These are phyloP conservation scores for Trichoderma atrobrunneum DNA, from an alignment of 2,329 filamentous ascomycete species.

Conservation along the genomic window DNA sequence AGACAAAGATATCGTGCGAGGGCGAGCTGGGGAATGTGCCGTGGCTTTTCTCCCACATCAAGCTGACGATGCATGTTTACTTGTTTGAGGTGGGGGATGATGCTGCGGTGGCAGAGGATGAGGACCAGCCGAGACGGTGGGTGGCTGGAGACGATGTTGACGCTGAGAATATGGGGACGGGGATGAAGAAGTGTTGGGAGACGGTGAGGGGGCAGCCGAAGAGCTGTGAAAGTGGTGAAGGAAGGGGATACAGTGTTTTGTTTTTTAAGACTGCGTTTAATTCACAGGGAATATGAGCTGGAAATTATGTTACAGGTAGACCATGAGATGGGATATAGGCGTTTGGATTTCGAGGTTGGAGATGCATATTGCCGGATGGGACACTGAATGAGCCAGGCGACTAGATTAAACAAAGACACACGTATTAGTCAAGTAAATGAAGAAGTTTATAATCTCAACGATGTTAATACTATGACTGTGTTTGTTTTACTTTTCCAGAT, in stretches of 20 bases:
- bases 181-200: constrained; percentile 57
- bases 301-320: not conserved
- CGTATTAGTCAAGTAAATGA: not conserved
- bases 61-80: constrained; percentile 57
- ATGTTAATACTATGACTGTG: rapidly evolving
- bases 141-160: constrained; percentile 43
- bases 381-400: not conserved
- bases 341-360: not conserved
- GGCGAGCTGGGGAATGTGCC: constrained; percentile 51
- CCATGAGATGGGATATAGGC: not conserved
- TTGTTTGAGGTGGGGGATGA: constrained; percentile 40
- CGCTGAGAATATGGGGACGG: constrained; percentile 54
- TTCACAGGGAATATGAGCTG: not conserved
- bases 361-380: not conserved
- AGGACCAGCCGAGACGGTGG: constrained; percentile 37
- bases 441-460: not conserved
- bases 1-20: constrained; percentile 30
- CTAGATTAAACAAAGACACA: not conserved
- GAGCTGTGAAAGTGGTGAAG: not conserved
- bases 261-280: not conserved
- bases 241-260: not conserved
- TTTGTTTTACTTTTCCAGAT: not conserved
- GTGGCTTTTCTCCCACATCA: constrained; percentile 57
- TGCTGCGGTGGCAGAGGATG: not conserved
- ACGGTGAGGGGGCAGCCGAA: constrained; percentile 33